A percentile compares a stretch with the other conserved stretches of the same genome.
Conservation (phyloP, 495 filamentous ascomycete species). For the Recurvomyces mirabilis region DNA sequence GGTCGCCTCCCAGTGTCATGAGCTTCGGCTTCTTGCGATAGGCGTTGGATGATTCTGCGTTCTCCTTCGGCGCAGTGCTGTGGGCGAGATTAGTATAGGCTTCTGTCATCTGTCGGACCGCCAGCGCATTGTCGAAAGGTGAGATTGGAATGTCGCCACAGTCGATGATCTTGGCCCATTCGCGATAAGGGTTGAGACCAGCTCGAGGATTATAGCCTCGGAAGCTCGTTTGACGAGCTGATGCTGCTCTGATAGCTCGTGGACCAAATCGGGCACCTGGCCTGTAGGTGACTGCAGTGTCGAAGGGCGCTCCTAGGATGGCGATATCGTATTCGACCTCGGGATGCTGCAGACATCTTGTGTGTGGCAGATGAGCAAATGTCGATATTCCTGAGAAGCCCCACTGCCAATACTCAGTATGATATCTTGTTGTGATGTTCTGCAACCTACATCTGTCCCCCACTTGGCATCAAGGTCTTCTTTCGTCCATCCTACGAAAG, state of each 20-base stretch:
- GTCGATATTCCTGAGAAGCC: conserved; percentile 63
- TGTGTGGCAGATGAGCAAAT: conserved; percentile 67
- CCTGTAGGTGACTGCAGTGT: conserved; percentile 70
- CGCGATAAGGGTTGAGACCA: conserved; percentile 63
- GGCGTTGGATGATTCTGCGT: conserved; percentile 31
- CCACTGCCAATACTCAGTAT: conserved; percentile 12
- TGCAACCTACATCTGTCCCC: conserved; percentile 18
- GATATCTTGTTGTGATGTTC: neutral
- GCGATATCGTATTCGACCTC: conserved; percentile 62
- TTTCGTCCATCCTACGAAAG: conserved; percentile 21
- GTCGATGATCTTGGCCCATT: conserved; percentile 63
- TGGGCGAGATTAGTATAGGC: conserved; percentile 57
- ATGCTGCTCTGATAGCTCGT: conserved; percentile 68
- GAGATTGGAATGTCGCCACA: conserved; percentile 77
- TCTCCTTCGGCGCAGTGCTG: conserved; percentile 33
- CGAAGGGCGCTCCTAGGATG: conserved; percentile 73
- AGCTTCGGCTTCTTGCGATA: conserved; percentile 48
- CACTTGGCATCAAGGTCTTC: conserved; percentile 23
- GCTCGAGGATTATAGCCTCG: conserved; percentile 70
- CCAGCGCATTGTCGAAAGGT: conserved; percentile 66
- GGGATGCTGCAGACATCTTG: conserved; percentile 61
- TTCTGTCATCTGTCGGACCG: conserved; percentile 64
- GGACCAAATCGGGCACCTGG: conserved; percentile 76
- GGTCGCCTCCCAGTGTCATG: conserved; percentile 73
- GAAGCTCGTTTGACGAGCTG: conserved; percentile 57